These are phyloP conservation scores for Jaltomata sinuosa DNA, from an alignment of 257 asterid species.

Conservation along the genomic window DNA sequence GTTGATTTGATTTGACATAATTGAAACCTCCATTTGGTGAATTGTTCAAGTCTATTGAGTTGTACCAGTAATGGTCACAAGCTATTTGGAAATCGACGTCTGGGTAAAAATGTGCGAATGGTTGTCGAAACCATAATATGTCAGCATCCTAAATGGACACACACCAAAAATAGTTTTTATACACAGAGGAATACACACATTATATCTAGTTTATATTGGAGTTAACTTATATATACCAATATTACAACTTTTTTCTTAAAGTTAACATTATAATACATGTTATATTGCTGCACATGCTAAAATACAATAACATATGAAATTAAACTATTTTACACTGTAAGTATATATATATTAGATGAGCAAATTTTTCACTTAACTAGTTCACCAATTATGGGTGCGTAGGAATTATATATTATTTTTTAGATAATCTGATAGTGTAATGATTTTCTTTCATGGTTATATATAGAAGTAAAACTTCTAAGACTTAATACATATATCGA, in stretches of 20 bases:
- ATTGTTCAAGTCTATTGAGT: slow-evolving; percentile 23
- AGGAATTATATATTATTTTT: not conserved
- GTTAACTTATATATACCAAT: too few relatives aligned
- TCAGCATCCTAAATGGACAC: slow-evolving; percentile 41
- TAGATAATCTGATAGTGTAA: too few relatives aligned
- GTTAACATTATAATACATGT: too few relatives aligned
- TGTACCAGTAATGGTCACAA: slow-evolving; percentile 36
- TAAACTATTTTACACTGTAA: too few relatives aligned
- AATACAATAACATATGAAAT: too few relatives aligned
- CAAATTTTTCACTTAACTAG: too few relatives aligned
- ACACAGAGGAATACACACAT: not conserved
- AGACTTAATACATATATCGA: not conserved
- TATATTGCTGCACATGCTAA: too few relatives aligned
- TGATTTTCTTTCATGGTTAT: not conserved
- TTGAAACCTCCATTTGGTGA: slow-evolving; percentile 57
- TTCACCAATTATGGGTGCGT: not conserved
- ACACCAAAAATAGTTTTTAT: not conserved
- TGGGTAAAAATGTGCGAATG: slow-evolving; percentile 35
- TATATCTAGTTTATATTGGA: too few relatives aligned
- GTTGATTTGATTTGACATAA: slow-evolving; percentile 40
- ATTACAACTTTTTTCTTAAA: too few relatives aligned
- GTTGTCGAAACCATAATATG: slow-evolving; percentile 59
- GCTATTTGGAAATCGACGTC: slow-evolving; percentile 53
- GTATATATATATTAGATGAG: too few relatives aligned
- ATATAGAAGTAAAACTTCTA: not conserved